A percentile compares a stretch with the other conserved stretches of the same genome.
phyloP scores from a whole-genome alignment of 352 stramenopile species.

The Pythium pectinolyticum region DNA sequence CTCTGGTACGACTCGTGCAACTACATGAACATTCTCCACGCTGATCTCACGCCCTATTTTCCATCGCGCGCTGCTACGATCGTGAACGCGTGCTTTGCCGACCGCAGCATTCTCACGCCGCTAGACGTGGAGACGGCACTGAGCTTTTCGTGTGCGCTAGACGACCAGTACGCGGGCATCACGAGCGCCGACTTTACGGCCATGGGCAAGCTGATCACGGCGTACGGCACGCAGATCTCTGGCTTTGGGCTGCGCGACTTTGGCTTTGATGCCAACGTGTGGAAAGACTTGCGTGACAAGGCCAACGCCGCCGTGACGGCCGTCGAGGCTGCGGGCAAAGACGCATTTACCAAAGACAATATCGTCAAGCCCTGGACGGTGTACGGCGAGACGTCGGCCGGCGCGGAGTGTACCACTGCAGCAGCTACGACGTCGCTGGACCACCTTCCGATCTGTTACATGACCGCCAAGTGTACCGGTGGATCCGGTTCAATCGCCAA shows the following conservation, averaged over 20 bases:
- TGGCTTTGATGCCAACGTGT: conserved; percentile 52
- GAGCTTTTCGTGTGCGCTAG: conserved; percentile 61
- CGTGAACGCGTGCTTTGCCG: conserved; percentile 74
- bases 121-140: conserved; percentile 51
- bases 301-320: conserved; percentile 35
- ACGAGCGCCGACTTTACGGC: conserved; percentile 42
- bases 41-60: conserved; percentile 73
- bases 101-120: conserved; percentile 56
- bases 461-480: conserved; percentile 46
- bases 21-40: conserved; percentile 80
- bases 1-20: conserved; percentile 82
- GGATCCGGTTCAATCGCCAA: conserved; percentile 9
- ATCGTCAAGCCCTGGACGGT: conserved; percentile 58
- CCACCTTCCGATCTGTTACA: conserved; percentile 60
- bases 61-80: conserved; percentile 54
- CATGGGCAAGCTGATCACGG: conserved; percentile 37
- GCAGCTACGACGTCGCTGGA: conserved; percentile 33
- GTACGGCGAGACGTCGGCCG: conserved; percentile 38
- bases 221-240: conserved; percentile 49
- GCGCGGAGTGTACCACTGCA: conserved; percentile 29
- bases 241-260: conserved; percentile 64
- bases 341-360: conserved; percentile 55
- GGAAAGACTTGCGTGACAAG: conserved; percentile 45
- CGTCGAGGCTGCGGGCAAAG: conserved; percentile 9
- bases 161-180: conserved; percentile 56